Evolutionary conservation across 2,329 filamentous ascomycete species (phyloP).

Genomic region (Raffaelea deltoideospora): DNA sequence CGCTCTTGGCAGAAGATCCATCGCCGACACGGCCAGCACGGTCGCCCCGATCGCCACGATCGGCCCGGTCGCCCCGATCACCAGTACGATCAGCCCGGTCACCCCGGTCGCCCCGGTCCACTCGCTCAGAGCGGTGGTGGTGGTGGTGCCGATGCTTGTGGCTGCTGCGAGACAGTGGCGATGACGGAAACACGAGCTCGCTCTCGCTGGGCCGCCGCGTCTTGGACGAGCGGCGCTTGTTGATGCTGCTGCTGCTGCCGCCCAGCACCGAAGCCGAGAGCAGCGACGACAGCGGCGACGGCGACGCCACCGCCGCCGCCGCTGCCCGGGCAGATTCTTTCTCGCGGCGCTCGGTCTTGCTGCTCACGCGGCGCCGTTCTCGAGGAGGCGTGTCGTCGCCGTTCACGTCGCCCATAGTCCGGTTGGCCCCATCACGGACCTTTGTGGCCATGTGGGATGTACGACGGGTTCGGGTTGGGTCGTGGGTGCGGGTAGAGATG

Average conservation of each 20-base stretch:
- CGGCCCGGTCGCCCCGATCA: too few species aligned
- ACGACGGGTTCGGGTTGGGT: too few species aligned
- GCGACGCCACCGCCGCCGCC: background rate
- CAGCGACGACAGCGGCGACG: constrained; percentile 6
- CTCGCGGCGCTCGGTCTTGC: background rate
- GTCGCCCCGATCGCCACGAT: too few species aligned
- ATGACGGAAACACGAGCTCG: constrained; percentile 5
- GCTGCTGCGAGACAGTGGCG: constrained; percentile 3
- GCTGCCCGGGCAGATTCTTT: background rate
- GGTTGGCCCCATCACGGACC: background rate
- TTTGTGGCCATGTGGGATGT: too few species aligned
- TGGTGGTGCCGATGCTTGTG: too few species aligned
- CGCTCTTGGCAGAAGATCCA: too few species aligned
- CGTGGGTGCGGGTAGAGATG: too few species aligned
- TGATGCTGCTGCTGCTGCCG: background rate
- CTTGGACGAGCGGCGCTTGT: constrained; percentile 3
- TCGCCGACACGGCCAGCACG: too few species aligned
- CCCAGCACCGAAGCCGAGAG: too few species aligned
- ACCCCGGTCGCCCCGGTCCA: background rate
- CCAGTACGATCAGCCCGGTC: too few species aligned
- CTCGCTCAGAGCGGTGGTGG: background rate
- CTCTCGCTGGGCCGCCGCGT: constrained; percentile 6
- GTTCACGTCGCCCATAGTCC: background rate
- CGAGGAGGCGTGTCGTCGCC: background rate
- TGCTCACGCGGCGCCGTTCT: background rate